Evolutionary conservation across 2,329 filamentous ascomycete species (phyloP), one percentile per base, ranked within the genome.

Genomic region (Iodosphaeria phyllophila): DNA sequence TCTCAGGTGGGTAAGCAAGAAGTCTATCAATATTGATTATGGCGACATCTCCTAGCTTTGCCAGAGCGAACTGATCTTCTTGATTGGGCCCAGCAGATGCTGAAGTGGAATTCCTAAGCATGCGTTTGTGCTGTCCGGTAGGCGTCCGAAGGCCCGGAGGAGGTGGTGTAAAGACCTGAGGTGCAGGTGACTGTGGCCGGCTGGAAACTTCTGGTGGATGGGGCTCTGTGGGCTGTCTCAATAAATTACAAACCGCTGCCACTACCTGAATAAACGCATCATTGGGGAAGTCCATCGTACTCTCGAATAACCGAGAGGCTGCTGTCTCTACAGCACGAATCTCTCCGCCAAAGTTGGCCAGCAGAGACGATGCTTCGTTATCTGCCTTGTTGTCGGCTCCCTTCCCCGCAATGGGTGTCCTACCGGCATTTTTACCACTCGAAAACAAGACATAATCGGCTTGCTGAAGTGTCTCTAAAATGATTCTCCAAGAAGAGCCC

Each of bases 401-500:
- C 30, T 56, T 54, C 8, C 47, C 51, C 5, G 56, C 50, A 1
- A 62, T 52, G 5, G 60, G 53, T 2, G 61, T 60, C 27, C 58
- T 56, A 0, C 60, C 63, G 0, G 62, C 52, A 4, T 56, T 44
- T 35, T 67, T 69, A 8, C 60, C 60, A 9, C 61, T 68, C 8
- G 67, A 62, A 28, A 74, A 77, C 14, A 93, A 61, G 4, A 95
- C 73, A 32, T 92, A 71, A 38, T 95, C 89, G 3, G 86, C 84
- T 46, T 93, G 80, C 40, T 93, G 83, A 6, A 98, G 54, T 0
- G 84, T 92, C 40, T 92, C 84, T 2, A 98, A 62, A 10, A 98
- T 60, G 29, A 98, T 95, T 2, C 72, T 73, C 79, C 91, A 98
- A 1, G 86, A 78, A 9, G 64, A 60, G 18, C 77, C 73, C 1